Evolutionary conservation across 139 green algal species (phyloP), one percentile per base, ranked within the genome.

Genomic region (Micromonas pusilla): DNA sequence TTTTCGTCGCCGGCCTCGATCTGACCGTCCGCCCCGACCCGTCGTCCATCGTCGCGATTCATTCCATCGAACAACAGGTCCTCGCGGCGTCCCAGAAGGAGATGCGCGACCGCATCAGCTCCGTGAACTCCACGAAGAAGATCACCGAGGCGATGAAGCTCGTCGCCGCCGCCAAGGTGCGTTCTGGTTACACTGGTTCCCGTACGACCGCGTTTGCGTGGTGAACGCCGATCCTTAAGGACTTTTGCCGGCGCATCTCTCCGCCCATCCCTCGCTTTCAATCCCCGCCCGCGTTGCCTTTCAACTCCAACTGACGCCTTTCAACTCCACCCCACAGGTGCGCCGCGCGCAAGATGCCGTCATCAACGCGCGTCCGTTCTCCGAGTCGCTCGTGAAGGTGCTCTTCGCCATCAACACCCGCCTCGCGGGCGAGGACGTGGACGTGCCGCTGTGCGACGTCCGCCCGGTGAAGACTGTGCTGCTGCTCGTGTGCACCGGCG

Each of bases 351-450:
- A 99, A 89, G 93, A 96, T 54, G 95, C 95, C 9, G 95, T 99
- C 30, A 87, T 99, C 34, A 94, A 94, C 83, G 93, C 92, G 65
- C 90, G 95, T 63, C 95, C 95, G 63, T 99, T 99, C 85, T 92
- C 95, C 23, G 95, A 99, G 90, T 96, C 97, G 84, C 91, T 99
- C 9, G 93, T 99, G 63, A 97, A 98, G 91, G 94, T 97, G 80
- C 86, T 99, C 54, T 99, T 93, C 84, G 94, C 92, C 70, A 93
- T 99, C 13, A 99, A 99, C 89, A 88, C 96, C 86, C 84, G 93
- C 65, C 85, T 99, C 81, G 85, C 89, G 52, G 85, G 88, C 52
- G 95, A 99, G 90, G 95, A 99, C 79, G 92, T 99, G 52, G 95
- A 99, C 88, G 96, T 91, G 36, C 95, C 95, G 45, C 85, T 99